Percentiles rank a stretch among this genome's conserved stretches.
Evolutionary conservation across 31 red algal species (phyloP).

Genomic region (Odonthalia washingtoniensis): DNA sequence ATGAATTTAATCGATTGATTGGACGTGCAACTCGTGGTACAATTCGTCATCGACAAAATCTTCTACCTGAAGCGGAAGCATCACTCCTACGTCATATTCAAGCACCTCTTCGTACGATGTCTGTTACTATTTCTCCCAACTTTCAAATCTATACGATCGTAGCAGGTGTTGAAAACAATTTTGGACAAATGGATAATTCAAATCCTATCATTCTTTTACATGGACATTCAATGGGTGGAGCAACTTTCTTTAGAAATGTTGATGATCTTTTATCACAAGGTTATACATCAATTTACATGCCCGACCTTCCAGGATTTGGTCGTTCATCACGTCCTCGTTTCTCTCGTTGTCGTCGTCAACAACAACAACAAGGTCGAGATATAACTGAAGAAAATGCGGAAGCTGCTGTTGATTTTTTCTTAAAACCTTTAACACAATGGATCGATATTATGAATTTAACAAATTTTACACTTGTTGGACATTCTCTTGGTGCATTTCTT

Average conservation of each 20-base stretch:
- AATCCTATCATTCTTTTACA: constrained; percentile 79
- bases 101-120: background rate
- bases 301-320: constrained; percentile 90
- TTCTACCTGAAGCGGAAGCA: constrained; percentile 10
- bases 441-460: constrained; percentile 7
- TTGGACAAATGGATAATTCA: background rate
- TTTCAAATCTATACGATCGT: constrained; percentile 50
- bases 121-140: constrained; percentile 1
- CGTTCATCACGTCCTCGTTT: constrained; percentile 79
- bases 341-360: background rate
- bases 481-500: constrained; percentile 85
- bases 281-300: constrained; percentile 60
- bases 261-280: constrained; percentile 64
- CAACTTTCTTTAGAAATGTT: constrained; percentile 73
- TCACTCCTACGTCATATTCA: constrained; percentile 15
- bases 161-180: constrained; percentile 10
- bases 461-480: constrained; percentile 63
- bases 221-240: constrained; percentile 92
- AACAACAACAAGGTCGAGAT: too few relatives aligned
- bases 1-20: constrained; percentile 62
- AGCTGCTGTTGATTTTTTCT: constrained; percentile 55
- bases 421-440: constrained; percentile 50
- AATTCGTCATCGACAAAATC: constrained; percentile 7
- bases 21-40: constrained; percentile 34
- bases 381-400: constrained; percentile 28